phyloP scores from a whole-genome alignment of 1,284 basidiomycete species.

The Fistulinella cinereoalba region DNA sequence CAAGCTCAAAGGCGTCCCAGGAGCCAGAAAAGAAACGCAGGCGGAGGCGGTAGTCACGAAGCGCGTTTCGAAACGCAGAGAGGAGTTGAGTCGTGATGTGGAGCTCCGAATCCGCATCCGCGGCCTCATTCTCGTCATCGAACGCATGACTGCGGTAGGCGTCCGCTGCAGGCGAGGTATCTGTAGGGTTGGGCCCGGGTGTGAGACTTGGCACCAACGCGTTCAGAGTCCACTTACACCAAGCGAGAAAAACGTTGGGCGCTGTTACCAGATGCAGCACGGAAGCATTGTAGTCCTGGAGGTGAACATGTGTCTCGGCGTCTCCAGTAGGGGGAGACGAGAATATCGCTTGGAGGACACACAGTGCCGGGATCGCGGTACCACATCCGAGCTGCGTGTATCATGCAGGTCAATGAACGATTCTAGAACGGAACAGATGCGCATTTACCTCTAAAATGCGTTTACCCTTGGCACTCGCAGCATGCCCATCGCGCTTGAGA shows the following conservation, averaged over 20 bases:
- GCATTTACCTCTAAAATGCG: constrained; percentile 60
- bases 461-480: constrained; percentile 39
- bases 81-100: constrained; percentile 63
- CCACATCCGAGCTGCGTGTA: constrained; percentile 79
- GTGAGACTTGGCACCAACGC: too few relatives aligned
- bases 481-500: constrained; percentile 36
- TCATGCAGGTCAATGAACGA: not conserved
- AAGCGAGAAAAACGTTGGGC: constrained; percentile 85
- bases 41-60: constrained; percentile 52
- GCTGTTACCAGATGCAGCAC: constrained; percentile 84
- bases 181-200: constrained; percentile 9
- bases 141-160: constrained; percentile 11
- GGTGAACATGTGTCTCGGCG: constrained; percentile 58
- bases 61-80: constrained; percentile 58
- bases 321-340: constrained; percentile 24
- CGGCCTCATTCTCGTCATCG: not conserved
- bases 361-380: constrained; percentile 82
- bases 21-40: constrained; percentile 81
- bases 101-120: constrained; percentile 43
- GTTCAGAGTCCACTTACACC: constrained; percentile 60
- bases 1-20: constrained; percentile 61
- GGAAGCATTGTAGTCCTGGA: constrained; percentile 92
- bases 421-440: not conserved
- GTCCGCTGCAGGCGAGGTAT: constrained; percentile 26
- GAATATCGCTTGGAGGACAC: constrained; percentile 66